phyloP scores from a whole-genome alignment of 495 filamentous ascomycete species.

The Lepraria neglecta region DNA sequence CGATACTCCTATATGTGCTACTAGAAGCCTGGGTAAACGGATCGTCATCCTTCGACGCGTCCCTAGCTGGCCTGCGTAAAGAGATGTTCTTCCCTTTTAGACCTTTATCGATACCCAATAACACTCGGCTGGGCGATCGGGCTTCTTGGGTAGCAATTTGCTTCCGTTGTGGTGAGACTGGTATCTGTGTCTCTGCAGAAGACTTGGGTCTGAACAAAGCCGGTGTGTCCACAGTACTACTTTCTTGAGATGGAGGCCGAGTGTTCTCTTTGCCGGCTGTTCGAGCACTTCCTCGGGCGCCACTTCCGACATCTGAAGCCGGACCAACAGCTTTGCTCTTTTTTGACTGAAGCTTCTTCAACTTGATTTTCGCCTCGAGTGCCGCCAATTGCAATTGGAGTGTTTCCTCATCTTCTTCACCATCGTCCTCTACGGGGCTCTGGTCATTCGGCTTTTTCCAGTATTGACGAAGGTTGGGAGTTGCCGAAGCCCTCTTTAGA shows the following conservation, averaged over 20 bases:
- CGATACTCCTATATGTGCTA: conserved; percentile 17
- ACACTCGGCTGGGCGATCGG: conserved; percentile 70
- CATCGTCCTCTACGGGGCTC: conserved; percentile 43
- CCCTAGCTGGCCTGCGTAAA: conserved; percentile 62
- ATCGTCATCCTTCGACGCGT: conserved; percentile 34
- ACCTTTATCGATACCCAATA: conserved; percentile 87
- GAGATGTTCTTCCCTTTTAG: conserved; percentile 77
- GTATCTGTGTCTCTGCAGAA: conserved; percentile 59
- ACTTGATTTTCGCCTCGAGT: conserved; percentile 78
- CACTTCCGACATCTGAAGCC: conserved; percentile 16
- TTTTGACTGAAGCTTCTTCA: conserved; percentile 74
- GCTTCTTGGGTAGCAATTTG: conserved; percentile 43
- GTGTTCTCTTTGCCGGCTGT: conserved; percentile 23
- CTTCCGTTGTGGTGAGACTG: conserved; percentile 66
- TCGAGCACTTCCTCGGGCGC: conserved; percentile 22
- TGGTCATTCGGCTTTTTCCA: conserved; percentile 26
- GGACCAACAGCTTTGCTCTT: conserved; percentile 34
- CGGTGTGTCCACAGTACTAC: background rate
- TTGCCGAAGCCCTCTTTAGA: conserved; percentile 44
- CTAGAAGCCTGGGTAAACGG: conserved; percentile 24
- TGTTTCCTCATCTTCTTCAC: conserved; percentile 86
- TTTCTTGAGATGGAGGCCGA: conserved; percentile 8
- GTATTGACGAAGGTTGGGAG: conserved; percentile 36
- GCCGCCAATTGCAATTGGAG: conserved; percentile 74
- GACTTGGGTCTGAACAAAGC: conserved; percentile 8